Base-by-base conservation (phyloP, 495 filamentous ascomycete species). In the Talaromyces nanjingensis region DNA sequence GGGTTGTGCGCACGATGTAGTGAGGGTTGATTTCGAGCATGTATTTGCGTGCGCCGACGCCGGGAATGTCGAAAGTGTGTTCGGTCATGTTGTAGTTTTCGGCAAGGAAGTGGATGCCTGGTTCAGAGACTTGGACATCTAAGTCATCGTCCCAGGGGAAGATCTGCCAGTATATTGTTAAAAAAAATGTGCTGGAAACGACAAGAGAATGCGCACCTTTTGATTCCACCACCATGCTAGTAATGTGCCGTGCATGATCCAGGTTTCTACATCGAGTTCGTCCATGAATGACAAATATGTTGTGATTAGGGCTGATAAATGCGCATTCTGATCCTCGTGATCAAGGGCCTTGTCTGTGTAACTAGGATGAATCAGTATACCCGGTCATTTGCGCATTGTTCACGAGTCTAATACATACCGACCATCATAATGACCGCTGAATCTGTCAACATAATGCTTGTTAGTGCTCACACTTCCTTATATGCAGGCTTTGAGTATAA, bases 141-240 rank as follows among this genome's bases (percentile, higher is more conserved):
- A 86, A 69, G 66, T 88, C 85, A 24, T 79, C 80, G 68, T 88
- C 85, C 85, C 85, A 87, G 12, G 85, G 85, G 70, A 88, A 77
- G 65, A 87, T 84, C 75, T 80, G 63, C 5, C 33, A 9, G 9
- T 5, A 27, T 2, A 56, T 16, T 6, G 12, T 68, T 34, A 7
- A 29, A 16, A 18, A 24, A n/a, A 37, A 20, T 33, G 49, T 7
- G 29, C 14, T 18, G 7, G 29, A 59, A 4, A 34, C 33, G 39
- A 58, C 59, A 47, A 39, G 6, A 37, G 34, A 11, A 24, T 49
- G 14, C 33, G 7, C 42, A 79, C 80, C 73, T 80, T 80, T 58
- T 79, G 77, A 69, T 86, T 87, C 84, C 84, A 87, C 80, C 81
- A 87, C 84, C 84, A 86, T 24, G 83, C 80, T 29, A 87, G 71